phyloP scores from a whole-genome alignment of 768 basidiomycete genomes.

The Agaricus blazei region DNA sequence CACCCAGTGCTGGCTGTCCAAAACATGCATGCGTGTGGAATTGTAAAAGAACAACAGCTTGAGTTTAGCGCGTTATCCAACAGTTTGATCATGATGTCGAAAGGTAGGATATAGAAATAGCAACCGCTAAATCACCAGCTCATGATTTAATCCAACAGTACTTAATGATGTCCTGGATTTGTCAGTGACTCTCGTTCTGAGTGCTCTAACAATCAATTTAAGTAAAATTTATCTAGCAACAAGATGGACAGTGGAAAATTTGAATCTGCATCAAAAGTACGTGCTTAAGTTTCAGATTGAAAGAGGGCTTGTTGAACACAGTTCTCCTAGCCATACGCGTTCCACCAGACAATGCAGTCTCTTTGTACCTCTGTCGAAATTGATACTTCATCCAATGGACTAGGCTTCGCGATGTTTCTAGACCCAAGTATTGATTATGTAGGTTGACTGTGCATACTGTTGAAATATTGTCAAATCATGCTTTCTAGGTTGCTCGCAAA shows the following conservation, averaged over 20 bases:
- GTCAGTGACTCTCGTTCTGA: constrained; percentile 32
- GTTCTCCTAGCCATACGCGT: constrained; percentile 54
- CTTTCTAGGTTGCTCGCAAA: constrained; percentile 46
- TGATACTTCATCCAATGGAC: constrained; percentile 59
- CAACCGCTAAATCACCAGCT: constrained; percentile 6
- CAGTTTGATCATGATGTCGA: constrained; percentile 84
- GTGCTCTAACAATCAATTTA: not conserved
- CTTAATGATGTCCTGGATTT: constrained; percentile 81
- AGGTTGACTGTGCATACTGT: too few species aligned
- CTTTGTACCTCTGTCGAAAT: constrained; percentile 65
- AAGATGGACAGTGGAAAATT: constrained; percentile 87
- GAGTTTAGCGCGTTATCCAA: constrained; percentile 86
- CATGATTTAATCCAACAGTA: constrained; percentile 31
- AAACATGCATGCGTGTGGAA: constrained; percentile 81
- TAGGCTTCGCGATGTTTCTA: constrained; percentile 53
- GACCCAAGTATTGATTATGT: not conserved
- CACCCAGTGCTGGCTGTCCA: constrained; percentile 73
- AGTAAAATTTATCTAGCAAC: constrained; percentile 39
- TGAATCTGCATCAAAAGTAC: constrained; percentile 55
- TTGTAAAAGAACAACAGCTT: constrained; percentile 73
- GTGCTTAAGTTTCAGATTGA: constrained; percentile 6
- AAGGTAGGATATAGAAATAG: constrained; percentile 39
- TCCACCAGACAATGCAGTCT: constrained; percentile 74
- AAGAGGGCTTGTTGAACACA: constrained; percentile 3
- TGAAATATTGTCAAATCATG: not conserved